Percentiles rank a stretch among this genome's conserved stretches.
phyloP scores from a whole-genome alignment of 306 rosid genomes.

The Castanopsis chinensis region DNA sequence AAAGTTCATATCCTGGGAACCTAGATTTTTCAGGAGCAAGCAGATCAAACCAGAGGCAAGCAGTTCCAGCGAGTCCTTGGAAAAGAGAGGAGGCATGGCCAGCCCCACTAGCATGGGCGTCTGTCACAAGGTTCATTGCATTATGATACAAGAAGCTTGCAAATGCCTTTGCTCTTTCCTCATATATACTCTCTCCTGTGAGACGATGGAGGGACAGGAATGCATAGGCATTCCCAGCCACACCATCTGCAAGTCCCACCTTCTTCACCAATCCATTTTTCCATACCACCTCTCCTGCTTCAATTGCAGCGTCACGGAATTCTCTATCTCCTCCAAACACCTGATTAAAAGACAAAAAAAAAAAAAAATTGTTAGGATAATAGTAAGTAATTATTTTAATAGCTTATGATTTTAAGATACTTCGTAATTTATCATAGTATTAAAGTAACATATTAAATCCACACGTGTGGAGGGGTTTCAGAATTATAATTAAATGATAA shows the following conservation, averaged over 20 bases:
- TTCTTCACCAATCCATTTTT: slow-evolving; percentile 80
- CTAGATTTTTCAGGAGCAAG: slow-evolving; percentile 55
- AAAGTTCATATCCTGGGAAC: slow-evolving; percentile 84
- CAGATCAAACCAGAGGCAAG: slow-evolving; percentile 87
- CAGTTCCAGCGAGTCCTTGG: slow-evolving; percentile 80
- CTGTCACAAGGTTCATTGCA: slow-evolving; percentile 25
- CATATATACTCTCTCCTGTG: slow-evolving; percentile 62
- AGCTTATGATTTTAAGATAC: too few relatives aligned
- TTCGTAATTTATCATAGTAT: too few relatives aligned
- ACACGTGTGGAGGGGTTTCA: too few relatives aligned
- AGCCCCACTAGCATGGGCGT: slow-evolving; percentile 11
- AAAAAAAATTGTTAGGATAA: not conserved
- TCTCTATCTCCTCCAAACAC: slow-evolving; percentile 69
- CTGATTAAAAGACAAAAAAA: slow-evolving; percentile 28
- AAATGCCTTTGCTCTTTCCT: slow-evolving; percentile 80
- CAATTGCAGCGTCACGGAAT: slow-evolving; percentile 86
- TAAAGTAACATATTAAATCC: too few relatives aligned
- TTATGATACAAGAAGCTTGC: slow-evolving; percentile 62
- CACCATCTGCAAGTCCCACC: slow-evolving; percentile 84
- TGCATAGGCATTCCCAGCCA: slow-evolving; percentile 79
- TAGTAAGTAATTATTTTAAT: too few relatives aligned
- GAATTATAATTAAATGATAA: too few relatives aligned
- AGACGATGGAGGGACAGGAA: slow-evolving; percentile 68
- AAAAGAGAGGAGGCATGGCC: slow-evolving; percentile 62
- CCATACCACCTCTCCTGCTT: slow-evolving; percentile 97